phyloP scores from a whole-genome alignment of 2,329 filamentous ascomycete species.

The Alternaria incomplexa region DNA sequence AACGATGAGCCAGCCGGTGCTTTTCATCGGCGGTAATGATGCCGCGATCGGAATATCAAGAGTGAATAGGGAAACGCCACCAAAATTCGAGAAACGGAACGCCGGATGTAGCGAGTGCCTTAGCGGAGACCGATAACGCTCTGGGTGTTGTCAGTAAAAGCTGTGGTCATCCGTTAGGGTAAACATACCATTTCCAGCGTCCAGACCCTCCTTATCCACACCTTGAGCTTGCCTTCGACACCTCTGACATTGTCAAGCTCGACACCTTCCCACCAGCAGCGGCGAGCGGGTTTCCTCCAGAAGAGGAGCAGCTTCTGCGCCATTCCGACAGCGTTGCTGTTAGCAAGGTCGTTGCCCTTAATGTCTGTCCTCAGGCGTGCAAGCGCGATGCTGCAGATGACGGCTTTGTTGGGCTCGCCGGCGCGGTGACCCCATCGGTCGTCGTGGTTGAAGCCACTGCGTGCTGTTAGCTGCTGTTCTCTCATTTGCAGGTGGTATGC shows the following conservation, averaged over 20 bases:
- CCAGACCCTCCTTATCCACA: conserved; percentile 98
- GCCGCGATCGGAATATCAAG: conserved; percentile 10
- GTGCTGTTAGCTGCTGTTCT: conserved; percentile 9
- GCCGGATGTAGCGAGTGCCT: conserved; percentile 16
- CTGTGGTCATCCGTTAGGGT: neutral
- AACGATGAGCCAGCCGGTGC: conserved; percentile 15
- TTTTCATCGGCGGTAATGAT: conserved; percentile 18
- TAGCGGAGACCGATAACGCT: conserved; percentile 85
- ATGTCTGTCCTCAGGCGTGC: conserved; percentile 93
- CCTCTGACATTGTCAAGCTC: conserved; percentile 89
- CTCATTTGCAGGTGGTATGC: conserved; percentile 32
- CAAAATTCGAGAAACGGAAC: conserved; percentile 24
- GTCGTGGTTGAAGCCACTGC: conserved; percentile 92
- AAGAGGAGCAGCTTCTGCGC: conserved; percentile 96
- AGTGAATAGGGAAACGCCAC: conserved; percentile 10
- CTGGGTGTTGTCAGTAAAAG: conserved; percentile 48
- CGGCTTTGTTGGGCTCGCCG: conserved; percentile 97
- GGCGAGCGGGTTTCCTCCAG: conserved; percentile 93
- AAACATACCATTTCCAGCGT: conserved; percentile 84
- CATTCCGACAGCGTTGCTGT: conserved; percentile 86
- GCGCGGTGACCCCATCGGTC: conserved; percentile 96
- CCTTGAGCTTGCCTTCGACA: conserved; percentile 89
- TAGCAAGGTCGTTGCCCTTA: conserved; percentile 74
- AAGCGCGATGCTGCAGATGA: conserved; percentile 94
- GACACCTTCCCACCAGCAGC: conserved; percentile 99